These are phyloP conservation scores for Serpula lacrymans DNA, from an alignment of 768 basidiomycete species.

Conservation along the genomic window DNA sequence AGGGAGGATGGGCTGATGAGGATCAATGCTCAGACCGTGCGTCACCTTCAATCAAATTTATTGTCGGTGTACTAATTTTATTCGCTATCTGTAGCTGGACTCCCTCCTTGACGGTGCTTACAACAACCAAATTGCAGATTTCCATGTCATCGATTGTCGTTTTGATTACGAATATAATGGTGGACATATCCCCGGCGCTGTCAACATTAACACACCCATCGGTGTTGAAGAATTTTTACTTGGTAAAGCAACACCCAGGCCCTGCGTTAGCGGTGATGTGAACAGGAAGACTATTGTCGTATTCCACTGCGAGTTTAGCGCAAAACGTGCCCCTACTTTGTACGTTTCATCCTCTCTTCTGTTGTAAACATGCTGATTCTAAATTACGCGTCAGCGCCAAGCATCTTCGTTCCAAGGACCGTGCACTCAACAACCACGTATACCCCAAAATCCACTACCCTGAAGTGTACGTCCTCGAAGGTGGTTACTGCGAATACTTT, in stretches of 20 bases:
- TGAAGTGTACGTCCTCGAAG: constrained; percentile 95
- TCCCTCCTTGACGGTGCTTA: constrained; percentile 74
- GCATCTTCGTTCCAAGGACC: constrained; percentile 87
- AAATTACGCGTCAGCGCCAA: constrained; percentile 64
- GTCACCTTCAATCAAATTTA: constrained; percentile 20
- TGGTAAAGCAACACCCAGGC: constrained; percentile 53
- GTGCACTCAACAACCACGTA: constrained; percentile 78
- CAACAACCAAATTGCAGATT: constrained; percentile 59
- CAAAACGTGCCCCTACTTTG: constrained; percentile 95
- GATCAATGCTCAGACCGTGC: constrained; percentile 75
- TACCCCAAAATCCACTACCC: constrained; percentile 96
- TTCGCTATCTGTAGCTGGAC: constrained; percentile 55
- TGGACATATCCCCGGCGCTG: constrained; percentile 88
- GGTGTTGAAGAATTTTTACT: constrained; percentile 83
- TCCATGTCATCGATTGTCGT: constrained; percentile 89
- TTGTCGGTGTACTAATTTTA: constrained; percentile 3
- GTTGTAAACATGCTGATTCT: not conserved
- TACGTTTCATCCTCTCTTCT: constrained; percentile 38
- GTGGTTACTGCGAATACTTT: constrained; percentile 91
- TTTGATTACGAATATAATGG: constrained; percentile 96
- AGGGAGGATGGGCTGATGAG: constrained; percentile 95
- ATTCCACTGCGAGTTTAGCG: constrained; percentile 98
- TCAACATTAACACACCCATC: constrained; percentile 83
- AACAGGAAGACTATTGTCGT: constrained; percentile 80
- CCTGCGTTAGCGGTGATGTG: constrained; percentile 72